phyloP scores from a whole-genome alignment of 148 eudicot species.

The Fagopyrum homotropicum region DNA sequence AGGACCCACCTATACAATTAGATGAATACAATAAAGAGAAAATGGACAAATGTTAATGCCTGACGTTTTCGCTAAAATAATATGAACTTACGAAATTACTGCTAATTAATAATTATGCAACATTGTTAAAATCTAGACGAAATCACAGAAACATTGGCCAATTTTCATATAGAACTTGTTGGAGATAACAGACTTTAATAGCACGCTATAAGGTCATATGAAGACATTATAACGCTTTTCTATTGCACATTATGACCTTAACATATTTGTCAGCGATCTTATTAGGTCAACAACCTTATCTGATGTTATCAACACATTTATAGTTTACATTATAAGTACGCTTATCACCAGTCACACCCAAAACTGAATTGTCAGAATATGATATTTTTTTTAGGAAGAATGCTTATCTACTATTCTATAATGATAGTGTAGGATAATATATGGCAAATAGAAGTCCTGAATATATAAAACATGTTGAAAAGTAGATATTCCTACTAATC shows the following conservation, averaged over 20 bases:
- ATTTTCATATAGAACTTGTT: background rate
- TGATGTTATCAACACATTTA: background rate
- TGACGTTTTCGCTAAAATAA: background rate
- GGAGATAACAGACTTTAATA: background rate
- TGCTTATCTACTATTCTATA: background rate
- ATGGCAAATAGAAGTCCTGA: background rate
- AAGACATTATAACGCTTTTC: background rate
- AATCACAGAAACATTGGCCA: background rate
- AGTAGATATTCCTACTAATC: background rate
- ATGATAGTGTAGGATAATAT: background rate
- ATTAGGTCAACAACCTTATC: background rate
- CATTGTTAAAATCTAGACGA: background rate
- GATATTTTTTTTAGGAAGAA: background rate
- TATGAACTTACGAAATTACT: background rate
- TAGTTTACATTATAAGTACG: background rate
- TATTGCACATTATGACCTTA: background rate
- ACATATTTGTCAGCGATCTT: background rate
- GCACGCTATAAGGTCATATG: background rate
- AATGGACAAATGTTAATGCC: background rate
- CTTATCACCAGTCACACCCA: background rate
- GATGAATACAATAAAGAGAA: background rate
- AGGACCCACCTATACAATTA: slow-evolving; percentile 59
- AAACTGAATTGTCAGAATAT: background rate
- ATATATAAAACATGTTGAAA: background rate
- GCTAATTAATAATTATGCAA: background rate